Conservation (phyloP, 345 rosid genomes). For the Crucihimalaya himalaica region DNA sequence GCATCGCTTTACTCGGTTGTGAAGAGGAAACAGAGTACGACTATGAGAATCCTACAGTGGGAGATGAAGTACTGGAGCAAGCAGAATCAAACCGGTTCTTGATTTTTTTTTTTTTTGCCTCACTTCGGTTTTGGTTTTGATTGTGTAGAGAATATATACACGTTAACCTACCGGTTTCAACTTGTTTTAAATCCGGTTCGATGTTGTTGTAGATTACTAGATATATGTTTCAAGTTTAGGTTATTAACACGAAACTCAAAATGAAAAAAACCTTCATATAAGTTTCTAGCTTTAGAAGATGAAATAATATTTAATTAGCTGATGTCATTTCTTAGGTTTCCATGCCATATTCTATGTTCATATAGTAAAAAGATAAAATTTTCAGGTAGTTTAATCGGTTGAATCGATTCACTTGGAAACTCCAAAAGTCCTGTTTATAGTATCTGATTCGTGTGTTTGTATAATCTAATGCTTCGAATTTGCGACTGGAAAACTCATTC, state of each 20-base stretch:
- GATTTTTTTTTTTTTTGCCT: neutral
- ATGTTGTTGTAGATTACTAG: constrained; percentile 14
- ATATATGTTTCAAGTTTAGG: neutral
- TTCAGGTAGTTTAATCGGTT: neutral
- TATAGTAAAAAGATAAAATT: too few species aligned
- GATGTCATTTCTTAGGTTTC: neutral
- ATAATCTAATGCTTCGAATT: neutral
- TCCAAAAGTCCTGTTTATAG: too few species aligned
- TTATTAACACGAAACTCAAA: constrained; percentile 6
- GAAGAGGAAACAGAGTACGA: constrained; percentile 39
- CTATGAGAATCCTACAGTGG: constrained; percentile 40
- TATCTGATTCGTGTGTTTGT: neutral
- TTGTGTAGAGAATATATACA: constrained; percentile 6
- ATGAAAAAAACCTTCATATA: neutral
- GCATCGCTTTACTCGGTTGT: constrained; percentile 40
- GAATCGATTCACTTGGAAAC: neutral
- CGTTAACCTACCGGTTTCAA: neutral
- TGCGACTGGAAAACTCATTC: neutral
- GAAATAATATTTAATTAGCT: neutral
- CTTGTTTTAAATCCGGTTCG: too few species aligned
- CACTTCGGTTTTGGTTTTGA: neutral
- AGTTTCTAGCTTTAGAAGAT: neutral
- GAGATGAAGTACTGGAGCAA: constrained; percentile 50
- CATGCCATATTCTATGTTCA: neutral
- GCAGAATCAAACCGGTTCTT: constrained; percentile 42